A percentile compares a stretch with the other conserved stretches of the same genome.
Evolutionary conservation across 805 yeast genomes (phyloP).

Genomic region (Lachancea fermentati): DNA sequence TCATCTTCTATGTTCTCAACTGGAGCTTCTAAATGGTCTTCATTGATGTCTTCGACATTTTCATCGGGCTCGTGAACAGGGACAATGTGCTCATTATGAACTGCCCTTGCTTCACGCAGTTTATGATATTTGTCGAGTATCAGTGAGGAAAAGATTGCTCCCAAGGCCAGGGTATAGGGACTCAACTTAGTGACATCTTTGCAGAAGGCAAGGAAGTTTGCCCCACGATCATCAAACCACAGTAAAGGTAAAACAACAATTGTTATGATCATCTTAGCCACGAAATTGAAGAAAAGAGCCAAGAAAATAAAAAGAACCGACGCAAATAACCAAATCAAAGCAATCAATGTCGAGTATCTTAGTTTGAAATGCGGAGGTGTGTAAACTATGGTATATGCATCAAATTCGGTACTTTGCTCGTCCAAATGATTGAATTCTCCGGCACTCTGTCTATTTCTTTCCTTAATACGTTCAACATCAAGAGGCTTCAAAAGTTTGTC

Average conservation of each 20-base stretch:
- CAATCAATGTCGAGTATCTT: slow-evolving; percentile 44
- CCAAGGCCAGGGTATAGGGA: neutral
- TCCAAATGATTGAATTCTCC: slow-evolving; percentile 42
- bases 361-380: slow-evolving; percentile 71
- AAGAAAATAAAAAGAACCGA: slow-evolving; percentile 30
- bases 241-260: neutral
- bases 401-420: slow-evolving; percentile 36
- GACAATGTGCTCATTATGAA: slow-evolving; percentile 5
- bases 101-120: neutral
- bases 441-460: slow-evolving; percentile 33
- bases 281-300: slow-evolving; percentile 7
- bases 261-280: slow-evolving; percentile 2
- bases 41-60: neutral
- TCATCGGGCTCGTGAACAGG: neutral
- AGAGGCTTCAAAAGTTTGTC: slow-evolving; percentile 51
- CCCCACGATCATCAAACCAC: neutral
- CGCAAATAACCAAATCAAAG: slow-evolving; percentile 43
- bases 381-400: slow-evolving; percentile 68
- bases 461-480: slow-evolving; percentile 27
- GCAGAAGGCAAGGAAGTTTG: neutral
- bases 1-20: neutral
- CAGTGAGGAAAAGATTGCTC: neutral
- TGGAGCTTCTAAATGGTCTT: neutral
- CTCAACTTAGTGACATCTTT: neutral
- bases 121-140: slow-evolving; percentile 3